Evolutionary conservation across 176 grass and related monocot genomes (phyloP).

Genomic region (bread wheat (Triticum aestivum)): DNA sequence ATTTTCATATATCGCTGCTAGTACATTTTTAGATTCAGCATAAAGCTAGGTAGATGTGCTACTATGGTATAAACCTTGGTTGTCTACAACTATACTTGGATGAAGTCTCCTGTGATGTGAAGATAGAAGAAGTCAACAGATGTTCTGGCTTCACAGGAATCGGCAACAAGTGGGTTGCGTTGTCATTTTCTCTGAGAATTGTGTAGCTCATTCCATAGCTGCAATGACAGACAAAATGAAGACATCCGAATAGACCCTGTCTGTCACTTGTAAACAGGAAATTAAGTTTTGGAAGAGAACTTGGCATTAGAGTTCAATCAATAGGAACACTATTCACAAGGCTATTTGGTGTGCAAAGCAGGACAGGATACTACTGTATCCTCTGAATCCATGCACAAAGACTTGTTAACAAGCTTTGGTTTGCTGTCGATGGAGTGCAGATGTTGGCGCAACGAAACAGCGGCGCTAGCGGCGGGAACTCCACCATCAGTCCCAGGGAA

Average conservation of each 20-base stretch:
- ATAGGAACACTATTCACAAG: no score
- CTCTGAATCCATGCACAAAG: no score
- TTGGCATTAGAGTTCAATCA: no score
- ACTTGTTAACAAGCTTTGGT: not conserved
- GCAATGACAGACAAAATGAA: not conserved
- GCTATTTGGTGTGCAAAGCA: no score
- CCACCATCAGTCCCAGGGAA: no score
- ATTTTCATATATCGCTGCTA: not conserved
- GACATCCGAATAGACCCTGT: not conserved
- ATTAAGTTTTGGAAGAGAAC: not conserved
- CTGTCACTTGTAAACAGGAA: not conserved
- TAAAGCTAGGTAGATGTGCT: not conserved
- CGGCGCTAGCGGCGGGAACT: not conserved
- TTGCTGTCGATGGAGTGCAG: slow-evolving; percentile 35
- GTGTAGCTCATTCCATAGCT: not conserved
- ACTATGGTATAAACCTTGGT: not conserved
- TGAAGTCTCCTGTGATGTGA: not conserved
- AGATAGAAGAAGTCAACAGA: not conserved
- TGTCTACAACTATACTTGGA: not conserved
- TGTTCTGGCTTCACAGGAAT: not conserved
- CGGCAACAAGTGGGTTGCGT: not conserved
- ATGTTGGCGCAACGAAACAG: not conserved
- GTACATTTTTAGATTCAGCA: not conserved
- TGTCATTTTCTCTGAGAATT: not conserved
- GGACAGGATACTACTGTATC: no score